These are phyloP conservation scores for Ligustrum vulgare DNA, from an alignment of 257 asterid genomes.

Conservation along the genomic window DNA sequence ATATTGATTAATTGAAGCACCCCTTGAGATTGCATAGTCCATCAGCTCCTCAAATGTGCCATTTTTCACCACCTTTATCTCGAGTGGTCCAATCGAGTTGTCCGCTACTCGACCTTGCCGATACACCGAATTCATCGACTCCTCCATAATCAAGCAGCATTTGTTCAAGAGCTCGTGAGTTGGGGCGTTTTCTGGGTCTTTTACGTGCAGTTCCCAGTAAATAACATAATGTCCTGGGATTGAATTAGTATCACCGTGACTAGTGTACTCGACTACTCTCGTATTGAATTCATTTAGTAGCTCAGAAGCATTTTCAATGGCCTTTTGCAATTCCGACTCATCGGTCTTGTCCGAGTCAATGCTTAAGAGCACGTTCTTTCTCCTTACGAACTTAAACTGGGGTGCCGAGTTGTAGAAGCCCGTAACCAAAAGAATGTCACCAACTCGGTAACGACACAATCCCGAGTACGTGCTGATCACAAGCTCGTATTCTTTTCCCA, in stretches of 20 bases:
- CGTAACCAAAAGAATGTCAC: slow-evolving; percentile 44
- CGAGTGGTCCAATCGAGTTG: slow-evolving; percentile 43
- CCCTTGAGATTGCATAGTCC: slow-evolving; percentile 45
- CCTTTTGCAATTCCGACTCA: slow-evolving; percentile 42
- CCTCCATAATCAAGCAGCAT: slow-evolving; percentile 44
- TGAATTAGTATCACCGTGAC: slow-evolving; percentile 30
- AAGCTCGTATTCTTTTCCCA: slow-evolving; percentile 35
- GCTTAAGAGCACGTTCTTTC: slow-evolving; percentile 43
- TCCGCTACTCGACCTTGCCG: slow-evolving; percentile 46
- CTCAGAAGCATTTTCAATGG: slow-evolving; percentile 30
- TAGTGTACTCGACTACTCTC: slow-evolving; percentile 34
- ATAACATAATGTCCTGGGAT: slow-evolving; percentile 48
- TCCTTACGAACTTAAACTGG: slow-evolving; percentile 38
- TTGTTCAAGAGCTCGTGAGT: slow-evolving; percentile 25
- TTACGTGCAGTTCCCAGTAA: slow-evolving; percentile 35
- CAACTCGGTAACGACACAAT: slow-evolving; percentile 43
- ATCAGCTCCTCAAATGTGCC: slow-evolving; percentile 49
- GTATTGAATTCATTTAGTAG: slow-evolving; percentile 22
- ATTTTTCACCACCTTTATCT: slow-evolving; percentile 36
- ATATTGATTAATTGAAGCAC: slow-evolving; percentile 47
- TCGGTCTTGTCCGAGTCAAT: slow-evolving; percentile 46
- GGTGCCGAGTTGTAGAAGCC: slow-evolving; percentile 44
- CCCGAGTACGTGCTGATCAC: slow-evolving; percentile 36
- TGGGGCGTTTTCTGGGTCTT: slow-evolving; percentile 16
- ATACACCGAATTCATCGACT: slow-evolving; percentile 44